These are phyloP conservation scores for Yamadazyma taylorii DNA, from an alignment of 1,139 yeast genomes.

Conservation along the genomic window DNA sequence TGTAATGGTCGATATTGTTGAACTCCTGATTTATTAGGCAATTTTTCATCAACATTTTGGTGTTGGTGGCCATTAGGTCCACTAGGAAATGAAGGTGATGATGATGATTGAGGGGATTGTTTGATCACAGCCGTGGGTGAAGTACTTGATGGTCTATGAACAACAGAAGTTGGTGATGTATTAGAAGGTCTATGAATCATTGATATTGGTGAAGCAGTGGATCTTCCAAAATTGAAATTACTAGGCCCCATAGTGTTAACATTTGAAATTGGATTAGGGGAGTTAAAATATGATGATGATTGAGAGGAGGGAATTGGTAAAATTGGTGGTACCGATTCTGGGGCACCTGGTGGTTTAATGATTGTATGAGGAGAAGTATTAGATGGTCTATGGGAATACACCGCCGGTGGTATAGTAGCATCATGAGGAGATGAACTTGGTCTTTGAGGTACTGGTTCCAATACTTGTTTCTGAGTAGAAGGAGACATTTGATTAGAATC, in stretches of 20 bases:
- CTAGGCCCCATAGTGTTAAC: too few relatives aligned
- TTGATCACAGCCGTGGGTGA: constrained; percentile 6
- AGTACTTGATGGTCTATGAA: constrained; percentile 8
- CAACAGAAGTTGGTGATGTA: constrained; percentile 10
- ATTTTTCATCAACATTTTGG: not conserved
- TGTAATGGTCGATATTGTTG: constrained; percentile 34
- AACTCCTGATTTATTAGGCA: constrained; percentile 5
- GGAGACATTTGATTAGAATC: too few relatives aligned
- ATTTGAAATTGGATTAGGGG: not conserved
- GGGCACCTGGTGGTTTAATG: not conserved
- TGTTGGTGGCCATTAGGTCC: not conserved
- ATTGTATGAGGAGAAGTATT: constrained; percentile 12
- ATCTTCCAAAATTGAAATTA: not conserved
- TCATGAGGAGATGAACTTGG: constrained; percentile 4
- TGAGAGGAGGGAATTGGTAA: not conserved
- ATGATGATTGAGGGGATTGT: not conserved
- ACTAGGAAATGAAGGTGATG: not conserved
- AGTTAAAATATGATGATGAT: not conserved
- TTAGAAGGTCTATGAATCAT: constrained; percentile 8
- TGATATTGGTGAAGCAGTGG: not conserved
- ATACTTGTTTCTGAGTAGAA: not conserved
- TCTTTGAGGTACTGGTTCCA: constrained; percentile 13
- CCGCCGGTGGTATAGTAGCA: too few relatives aligned
- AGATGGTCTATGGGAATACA: constrained; percentile 9
- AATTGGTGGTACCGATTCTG: constrained; percentile 1